Evolutionary conservation across 768 basidiomycete genomes (phyloP), one percentile per base, ranked within the genome.

Genomic region (Rhodotorula kratochvilovae): DNA sequence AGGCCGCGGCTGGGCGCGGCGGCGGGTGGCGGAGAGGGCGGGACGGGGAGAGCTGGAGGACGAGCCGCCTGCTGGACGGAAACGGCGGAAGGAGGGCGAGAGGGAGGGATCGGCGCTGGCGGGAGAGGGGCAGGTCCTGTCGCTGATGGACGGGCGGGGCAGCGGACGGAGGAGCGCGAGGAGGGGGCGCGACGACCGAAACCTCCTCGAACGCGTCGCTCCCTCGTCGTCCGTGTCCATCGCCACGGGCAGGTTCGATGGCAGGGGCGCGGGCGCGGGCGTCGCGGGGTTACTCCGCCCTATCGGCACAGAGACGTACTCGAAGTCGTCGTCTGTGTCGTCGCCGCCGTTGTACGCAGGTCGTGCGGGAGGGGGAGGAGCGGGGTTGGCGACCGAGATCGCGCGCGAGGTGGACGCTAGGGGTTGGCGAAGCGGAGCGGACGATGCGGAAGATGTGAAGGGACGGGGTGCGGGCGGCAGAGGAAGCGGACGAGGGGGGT

Each of bases 191-290:
- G 12, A 46, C 42, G 5, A 66, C 61, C 11, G 54, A 33, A 1
- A 80, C 72, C 42, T 78, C 77, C 45, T 78, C 79, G 58, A 78
- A 76, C 25, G 73, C 77, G 50, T 78, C 79, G 21, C 75, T 76
- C 77, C 79, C 29, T 76, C 77, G 10, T 63, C 64, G 29, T 76
- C 79, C 21, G 62, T 16, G 2, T 55, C 54, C 23, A 27, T 35
- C 19, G 33, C 54, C 10, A 17, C 12, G 8, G 54, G 19, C 33
- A 11, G 33, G 8, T 19, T 10, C 5, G 54, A 11, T 2, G 54
- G 54, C 19, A 31, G 15, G 15, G 50, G 33, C 19, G 48, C 45
- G 3, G 21, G 36, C 1, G 56, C 35, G 1, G 36, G 25, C 1
- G 12, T 27, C 1, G 35, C 10, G 4, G 48, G 2, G 48, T 8